Evolutionary conservation across 2,329 filamentous ascomycete species (phyloP), one percentile per base, ranked within the genome.

Genomic region (Cercospora citrullina): DNA sequence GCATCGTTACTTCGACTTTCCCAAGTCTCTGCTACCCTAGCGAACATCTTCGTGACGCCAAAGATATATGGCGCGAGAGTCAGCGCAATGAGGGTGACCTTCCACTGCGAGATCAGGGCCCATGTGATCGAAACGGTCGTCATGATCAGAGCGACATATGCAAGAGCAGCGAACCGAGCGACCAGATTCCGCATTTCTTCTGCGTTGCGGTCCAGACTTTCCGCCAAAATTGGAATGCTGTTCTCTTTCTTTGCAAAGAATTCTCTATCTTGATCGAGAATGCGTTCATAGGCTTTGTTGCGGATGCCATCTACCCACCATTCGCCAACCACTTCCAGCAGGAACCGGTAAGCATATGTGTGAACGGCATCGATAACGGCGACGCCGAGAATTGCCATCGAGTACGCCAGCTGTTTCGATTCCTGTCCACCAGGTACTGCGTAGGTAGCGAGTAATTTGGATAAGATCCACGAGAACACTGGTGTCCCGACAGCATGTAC

Each of bases 161-260:
- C 79, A 63, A 91, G 87, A 1, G 91, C 90, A 0, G 90, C 84
- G 75, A 97, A 96, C 1, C 91, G 87, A 1, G 91, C 91, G 0
- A 96, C 84, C 0, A 98, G 81, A 72, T 92, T 93, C 8, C 91
- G 87, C 87, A 95, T 94, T 76, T 97, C 93, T 77, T 98, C 93
- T 0, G 90, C 91, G 73, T 92, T 91, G 16, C 90, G 87, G 74
- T 96, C 92, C 0, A 98, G 84, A 55, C 86, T 90, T 68, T 92
- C 89, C 0, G 85, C 88, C 51, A 98, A 84, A 1, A 84, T 83
- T 0, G 84, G 82, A 0, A 90, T 81, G 0, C 85, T 87, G 77
- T 95, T 91, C 36, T 84, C 83, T 1, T 90, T 84, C 60, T 85
- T 82, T 70, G 93, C 89, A 73, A 96, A 96, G 90, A 93, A 98